Conservation (phyloP, 192 early-diverging fungal genomes). For the Gryganskiella cystojenkinii region DNA sequence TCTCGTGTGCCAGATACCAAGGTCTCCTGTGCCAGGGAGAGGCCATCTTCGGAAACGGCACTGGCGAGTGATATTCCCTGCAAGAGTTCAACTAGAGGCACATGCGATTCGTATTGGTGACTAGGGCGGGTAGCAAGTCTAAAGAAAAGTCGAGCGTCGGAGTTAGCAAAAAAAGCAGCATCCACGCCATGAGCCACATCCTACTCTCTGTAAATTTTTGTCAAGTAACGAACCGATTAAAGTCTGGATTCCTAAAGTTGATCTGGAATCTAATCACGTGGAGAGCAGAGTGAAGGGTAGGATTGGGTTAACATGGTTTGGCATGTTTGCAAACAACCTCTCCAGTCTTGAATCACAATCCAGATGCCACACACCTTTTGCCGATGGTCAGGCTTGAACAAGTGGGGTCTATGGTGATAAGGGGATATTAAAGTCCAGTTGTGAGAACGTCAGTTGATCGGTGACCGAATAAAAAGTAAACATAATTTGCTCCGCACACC, state of each 20-base stretch:
- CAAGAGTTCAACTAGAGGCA: conserved; percentile 26
- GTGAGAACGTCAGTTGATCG: not conserved
- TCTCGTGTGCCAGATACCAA: not conserved
- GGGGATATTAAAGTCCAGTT: not conserved
- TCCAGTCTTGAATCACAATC: too few species aligned
- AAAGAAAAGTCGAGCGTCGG: not conserved
- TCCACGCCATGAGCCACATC: too few species aligned
- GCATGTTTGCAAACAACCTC: too few species aligned
- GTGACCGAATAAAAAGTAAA: not conserved
- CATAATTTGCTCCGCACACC: not conserved
- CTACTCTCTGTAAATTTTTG: too few species aligned
- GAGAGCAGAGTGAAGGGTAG: not conserved
- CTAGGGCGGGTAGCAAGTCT: conserved; percentile 22
- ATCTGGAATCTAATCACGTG: conserved; percentile 26
- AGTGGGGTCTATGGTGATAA: conserved; percentile 23
- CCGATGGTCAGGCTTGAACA: conserved; percentile 29
- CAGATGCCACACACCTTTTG: conserved; percentile 31
- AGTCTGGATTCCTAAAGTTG: conserved; percentile 49
- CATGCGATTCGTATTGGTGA: conserved; percentile 17
- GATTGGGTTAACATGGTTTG: not conserved
- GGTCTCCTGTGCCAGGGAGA: conserved; percentile 2
- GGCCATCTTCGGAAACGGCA: conserved; percentile 22
- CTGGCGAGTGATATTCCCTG: conserved; percentile 22
- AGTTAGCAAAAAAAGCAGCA: too few species aligned
- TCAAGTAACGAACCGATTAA: conserved; percentile 33